Evolutionary conservation across 1,139 yeast genomes (phyloP).

Genomic region (Saccharomycopsis crataegensis): DNA sequence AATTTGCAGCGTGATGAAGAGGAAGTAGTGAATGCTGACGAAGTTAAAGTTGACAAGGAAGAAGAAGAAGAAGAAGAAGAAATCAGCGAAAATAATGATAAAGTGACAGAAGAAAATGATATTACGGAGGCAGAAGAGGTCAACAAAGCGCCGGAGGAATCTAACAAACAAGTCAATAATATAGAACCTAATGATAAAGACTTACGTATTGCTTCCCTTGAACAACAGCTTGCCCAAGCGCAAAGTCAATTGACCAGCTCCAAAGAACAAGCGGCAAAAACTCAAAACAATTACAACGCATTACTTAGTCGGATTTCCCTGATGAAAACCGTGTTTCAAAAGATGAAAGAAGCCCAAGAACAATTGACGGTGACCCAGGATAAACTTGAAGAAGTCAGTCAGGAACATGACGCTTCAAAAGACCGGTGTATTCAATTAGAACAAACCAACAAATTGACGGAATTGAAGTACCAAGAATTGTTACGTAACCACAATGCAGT

Average conservation of each 20-base stretch:
- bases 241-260: constrained; percentile 33
- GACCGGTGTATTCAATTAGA: no score
- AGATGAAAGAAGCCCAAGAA: constrained; percentile 68
- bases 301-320: constrained; percentile 67
- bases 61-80: neutral
- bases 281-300: constrained; percentile 67
- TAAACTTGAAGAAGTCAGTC: constrained; percentile 24
- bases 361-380: constrained; percentile 58
- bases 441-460: constrained; percentile 14
- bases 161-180: no score
- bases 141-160: no score
- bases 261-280: constrained; percentile 54
- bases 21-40: neutral
- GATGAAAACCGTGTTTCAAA: constrained; percentile 69
- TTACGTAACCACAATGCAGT: constrained; percentile 20
- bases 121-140: no score
- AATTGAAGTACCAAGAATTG: constrained; percentile 20
- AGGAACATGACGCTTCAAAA: no score
- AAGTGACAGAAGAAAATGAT: neutral
- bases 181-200: no score
- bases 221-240: constrained; percentile 20
- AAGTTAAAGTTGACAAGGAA: neutral
- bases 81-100: neutral
- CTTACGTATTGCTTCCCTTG: neutral
- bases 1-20: neutral